These are phyloP conservation scores for Eremothecium gossypii DNA, from an alignment of 1,139 yeast genomes.

Conservation along the genomic window DNA sequence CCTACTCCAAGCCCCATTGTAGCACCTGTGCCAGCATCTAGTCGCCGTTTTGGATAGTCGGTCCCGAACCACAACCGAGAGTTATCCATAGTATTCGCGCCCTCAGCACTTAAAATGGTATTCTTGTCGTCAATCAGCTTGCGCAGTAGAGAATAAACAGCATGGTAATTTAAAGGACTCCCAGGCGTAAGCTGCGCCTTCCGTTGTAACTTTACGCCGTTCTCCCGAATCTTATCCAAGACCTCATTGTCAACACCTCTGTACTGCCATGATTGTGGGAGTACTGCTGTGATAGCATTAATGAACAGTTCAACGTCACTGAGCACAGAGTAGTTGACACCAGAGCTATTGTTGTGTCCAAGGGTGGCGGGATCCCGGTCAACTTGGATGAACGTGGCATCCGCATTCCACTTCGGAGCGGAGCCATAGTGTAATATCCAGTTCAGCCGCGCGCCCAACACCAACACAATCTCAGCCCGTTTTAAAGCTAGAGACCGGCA, in stretches of 20 bases:
- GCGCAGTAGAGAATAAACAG: constrained; percentile 43
- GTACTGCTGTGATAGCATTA: constrained; percentile 28
- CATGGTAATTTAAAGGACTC: constrained; percentile 39
- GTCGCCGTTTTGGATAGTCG: constrained; percentile 40
- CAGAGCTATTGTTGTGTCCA: constrained; percentile 33
- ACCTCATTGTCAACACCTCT: constrained; percentile 27
- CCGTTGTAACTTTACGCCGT: constrained; percentile 31
- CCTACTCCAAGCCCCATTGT: constrained; percentile 67
- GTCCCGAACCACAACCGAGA: constrained; percentile 52
- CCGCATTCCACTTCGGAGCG: constrained; percentile 39
- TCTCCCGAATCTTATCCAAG: constrained; percentile 29
- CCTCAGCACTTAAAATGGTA: constrained; percentile 46
- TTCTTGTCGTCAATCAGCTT: constrained; percentile 30
- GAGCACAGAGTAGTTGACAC: constrained; percentile 14
- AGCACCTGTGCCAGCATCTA: constrained; percentile 65
- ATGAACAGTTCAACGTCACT: constrained; percentile 44
- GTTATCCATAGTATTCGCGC: constrained; percentile 64
- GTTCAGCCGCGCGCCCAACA: constrained; percentile 55
- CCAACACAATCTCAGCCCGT: constrained; percentile 45
- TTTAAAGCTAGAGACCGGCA: constrained; percentile 49
- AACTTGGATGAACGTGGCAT: constrained; percentile 45
- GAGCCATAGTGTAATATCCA: constrained; percentile 63
- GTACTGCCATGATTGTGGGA: constrained; percentile 19
- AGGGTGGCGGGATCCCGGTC: constrained; percentile 45
- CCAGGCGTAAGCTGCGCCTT: constrained; percentile 22